Evolutionary conservation across 371 early-diverging fungal genomes (phyloP).

Genomic region (Mortierella sp.): DNA sequence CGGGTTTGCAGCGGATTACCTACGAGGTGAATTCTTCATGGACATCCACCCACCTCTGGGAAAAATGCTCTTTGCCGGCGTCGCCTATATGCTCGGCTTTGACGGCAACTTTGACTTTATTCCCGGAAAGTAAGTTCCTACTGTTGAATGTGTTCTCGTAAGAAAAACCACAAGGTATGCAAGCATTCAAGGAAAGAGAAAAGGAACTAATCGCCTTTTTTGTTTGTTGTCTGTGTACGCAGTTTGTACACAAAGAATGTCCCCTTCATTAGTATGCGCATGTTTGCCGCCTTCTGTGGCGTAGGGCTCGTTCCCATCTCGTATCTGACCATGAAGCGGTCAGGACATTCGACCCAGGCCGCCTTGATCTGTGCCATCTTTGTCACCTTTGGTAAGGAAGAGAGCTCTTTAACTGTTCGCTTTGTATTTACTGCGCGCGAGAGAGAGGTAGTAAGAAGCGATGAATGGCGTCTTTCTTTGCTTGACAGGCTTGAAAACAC

Average conservation of each 20-base stretch:
- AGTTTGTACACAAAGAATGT: conserved; percentile 38
- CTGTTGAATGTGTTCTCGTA: not conserved
- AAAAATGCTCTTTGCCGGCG: conserved; percentile 95
- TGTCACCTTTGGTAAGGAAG: conserved; percentile 71
- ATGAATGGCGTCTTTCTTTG: not conserved
- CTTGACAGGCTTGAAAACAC: not conserved
- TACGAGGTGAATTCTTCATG: conserved; percentile 94
- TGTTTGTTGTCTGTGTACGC: not conserved
- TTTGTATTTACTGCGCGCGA: not conserved
- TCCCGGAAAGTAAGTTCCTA: conserved; percentile 69
- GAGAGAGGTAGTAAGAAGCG: too few species aligned
- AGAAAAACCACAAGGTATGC: not conserved
- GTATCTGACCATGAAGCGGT: conserved; percentile 87
- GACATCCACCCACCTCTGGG: conserved; percentile 99
- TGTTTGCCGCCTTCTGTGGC: conserved; percentile 94
- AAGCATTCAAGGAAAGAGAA: not conserved
- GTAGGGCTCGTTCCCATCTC: conserved; percentile 93
- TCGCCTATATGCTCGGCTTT: conserved; percentile 91
- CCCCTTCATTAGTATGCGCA: conserved; percentile 69
- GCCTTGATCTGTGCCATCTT: conserved; percentile 83
- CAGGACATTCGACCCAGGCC: conserved; percentile 77
- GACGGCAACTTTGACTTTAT: conserved; percentile 93
- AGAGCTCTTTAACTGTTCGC: not conserved
- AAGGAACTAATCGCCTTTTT: not conserved
- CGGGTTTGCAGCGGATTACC: conserved; percentile 70